phyloP scores from a whole-genome alignment of 2,329 filamentous ascomycete species.

The Penicillium sp. region DNA sequence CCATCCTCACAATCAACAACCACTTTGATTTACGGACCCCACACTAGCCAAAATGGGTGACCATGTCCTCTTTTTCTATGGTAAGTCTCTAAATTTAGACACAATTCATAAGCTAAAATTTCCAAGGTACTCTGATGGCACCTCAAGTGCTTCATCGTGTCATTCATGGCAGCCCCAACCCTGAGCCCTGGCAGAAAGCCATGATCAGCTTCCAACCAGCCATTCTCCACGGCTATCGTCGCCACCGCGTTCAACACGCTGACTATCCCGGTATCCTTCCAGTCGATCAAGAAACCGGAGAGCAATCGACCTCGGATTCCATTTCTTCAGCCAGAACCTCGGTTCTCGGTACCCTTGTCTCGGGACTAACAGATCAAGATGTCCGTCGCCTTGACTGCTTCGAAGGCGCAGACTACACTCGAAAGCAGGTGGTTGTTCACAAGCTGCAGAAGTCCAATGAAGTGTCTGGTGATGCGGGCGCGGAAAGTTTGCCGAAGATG shows the following conservation, averaged over 20 bases:
- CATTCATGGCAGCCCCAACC: conserved; percentile 64
- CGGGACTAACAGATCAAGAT: conserved; percentile 76
- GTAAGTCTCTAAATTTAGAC: conserved; percentile 32
- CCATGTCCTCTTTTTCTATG: conserved; percentile 66
- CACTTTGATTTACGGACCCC: background rate
- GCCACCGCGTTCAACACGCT: conserved; percentile 65
- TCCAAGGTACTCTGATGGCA: conserved; percentile 70
- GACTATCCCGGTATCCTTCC: conserved; percentile 81
- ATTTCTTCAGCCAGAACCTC: conserved; percentile 33
- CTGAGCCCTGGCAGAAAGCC: conserved; percentile 51
- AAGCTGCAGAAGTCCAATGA: conserved; percentile 31
- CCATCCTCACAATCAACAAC: background rate
- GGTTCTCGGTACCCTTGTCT: conserved; percentile 75
- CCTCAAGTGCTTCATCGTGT: conserved; percentile 83
- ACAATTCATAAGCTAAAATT: background rate
- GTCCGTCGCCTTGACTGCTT: conserved; percentile 76
- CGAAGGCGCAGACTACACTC: conserved; percentile 74
- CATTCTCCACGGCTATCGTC: conserved; percentile 71
- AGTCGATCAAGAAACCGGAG: background rate
- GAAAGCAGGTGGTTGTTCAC: conserved; percentile 51
- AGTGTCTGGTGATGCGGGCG: conserved; percentile 20
- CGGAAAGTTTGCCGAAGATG: conserved; percentile 39
- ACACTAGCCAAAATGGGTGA: conserved; percentile 43
- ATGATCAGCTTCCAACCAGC: conserved; percentile 70
- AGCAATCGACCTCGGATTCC: background rate